phyloP scores from a whole-genome alignment of 768 basidiomycete species.

The Amanita exitialis region DNA sequence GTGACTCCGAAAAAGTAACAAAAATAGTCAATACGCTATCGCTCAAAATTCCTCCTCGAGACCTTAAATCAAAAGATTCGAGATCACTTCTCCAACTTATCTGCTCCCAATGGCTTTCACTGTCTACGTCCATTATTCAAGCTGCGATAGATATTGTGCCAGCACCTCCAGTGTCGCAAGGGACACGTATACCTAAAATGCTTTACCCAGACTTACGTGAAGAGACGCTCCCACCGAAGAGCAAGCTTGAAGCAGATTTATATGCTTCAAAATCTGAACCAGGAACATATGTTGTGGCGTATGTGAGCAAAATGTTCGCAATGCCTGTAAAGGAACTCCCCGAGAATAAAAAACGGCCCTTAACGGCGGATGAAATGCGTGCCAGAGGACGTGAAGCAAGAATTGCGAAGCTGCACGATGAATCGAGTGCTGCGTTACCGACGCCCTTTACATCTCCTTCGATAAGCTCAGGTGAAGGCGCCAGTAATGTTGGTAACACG shows the following conservation, averaged over 20 bases:
- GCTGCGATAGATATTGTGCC: constrained; percentile 91
- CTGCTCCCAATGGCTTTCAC: constrained; percentile 92
- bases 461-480: constrained; percentile 9
- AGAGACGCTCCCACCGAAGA: constrained; percentile 48
- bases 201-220: constrained; percentile 74
- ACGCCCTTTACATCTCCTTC: background rate
- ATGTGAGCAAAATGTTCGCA: constrained; percentile 99
- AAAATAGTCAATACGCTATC: constrained; percentile 82
- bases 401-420: constrained; percentile 20
- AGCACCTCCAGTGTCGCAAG: constrained; percentile 74
- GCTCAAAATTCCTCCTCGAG: constrained; percentile 78
- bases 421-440: background rate
- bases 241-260: constrained; percentile 76
- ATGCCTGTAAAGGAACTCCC: constrained; percentile 75
- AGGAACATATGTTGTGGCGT: constrained; percentile 63
- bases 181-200: constrained; percentile 81
- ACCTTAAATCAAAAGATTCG: constrained; percentile 86
- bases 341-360: constrained; percentile 65
- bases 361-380: constrained; percentile 82
- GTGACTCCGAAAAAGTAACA: constrained; percentile 79
- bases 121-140: constrained; percentile 90
- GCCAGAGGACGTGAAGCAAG: constrained; percentile 47
- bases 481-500: constrained; percentile 9
- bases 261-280: constrained; percentile 56
- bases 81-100: constrained; percentile 76